Conservation (phyloP, 208 protist species). For the Acanthamoeba lenticulata region DNA sequence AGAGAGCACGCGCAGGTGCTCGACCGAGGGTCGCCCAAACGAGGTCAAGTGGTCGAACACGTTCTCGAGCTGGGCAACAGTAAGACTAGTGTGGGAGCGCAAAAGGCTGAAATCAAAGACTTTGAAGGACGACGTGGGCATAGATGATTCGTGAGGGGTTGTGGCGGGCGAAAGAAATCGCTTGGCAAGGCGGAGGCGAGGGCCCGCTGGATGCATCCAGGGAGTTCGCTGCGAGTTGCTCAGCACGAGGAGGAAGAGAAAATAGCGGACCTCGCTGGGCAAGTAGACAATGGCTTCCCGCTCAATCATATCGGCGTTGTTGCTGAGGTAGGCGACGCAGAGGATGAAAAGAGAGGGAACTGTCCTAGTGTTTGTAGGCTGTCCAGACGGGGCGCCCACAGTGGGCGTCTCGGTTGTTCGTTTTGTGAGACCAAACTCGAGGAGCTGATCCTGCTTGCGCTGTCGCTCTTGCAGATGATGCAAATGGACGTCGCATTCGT, state of each 20-base stretch:
- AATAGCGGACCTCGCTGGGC: conserved; percentile 10
- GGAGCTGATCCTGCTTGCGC: background rate
- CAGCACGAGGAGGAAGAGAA: background rate
- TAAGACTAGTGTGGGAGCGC: background rate
- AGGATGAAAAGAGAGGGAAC: background rate
- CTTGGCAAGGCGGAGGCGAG: conserved; percentile 15
- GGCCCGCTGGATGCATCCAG: background rate
- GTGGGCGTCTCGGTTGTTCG: background rate
- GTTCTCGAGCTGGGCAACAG: background rate
- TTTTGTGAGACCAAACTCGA: background rate
- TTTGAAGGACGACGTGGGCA: background rate
- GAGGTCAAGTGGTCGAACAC: conserved; percentile 2
- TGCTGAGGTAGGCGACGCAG: background rate
- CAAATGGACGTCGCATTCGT: background rate
- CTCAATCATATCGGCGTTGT: background rate
- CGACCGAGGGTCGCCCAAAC: background rate
- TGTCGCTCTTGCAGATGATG: background rate
- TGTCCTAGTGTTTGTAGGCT: background rate
- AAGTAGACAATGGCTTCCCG: background rate
- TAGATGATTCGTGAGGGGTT: background rate
- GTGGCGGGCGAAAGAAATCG: background rate
- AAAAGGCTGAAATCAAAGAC: background rate
- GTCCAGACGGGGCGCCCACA: no score
- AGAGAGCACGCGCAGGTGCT: background rate
- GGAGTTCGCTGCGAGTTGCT: background rate